phyloP scores from a whole-genome alignment of 176 grass and related monocot species.

The maize (Zea mays) region DNA sequence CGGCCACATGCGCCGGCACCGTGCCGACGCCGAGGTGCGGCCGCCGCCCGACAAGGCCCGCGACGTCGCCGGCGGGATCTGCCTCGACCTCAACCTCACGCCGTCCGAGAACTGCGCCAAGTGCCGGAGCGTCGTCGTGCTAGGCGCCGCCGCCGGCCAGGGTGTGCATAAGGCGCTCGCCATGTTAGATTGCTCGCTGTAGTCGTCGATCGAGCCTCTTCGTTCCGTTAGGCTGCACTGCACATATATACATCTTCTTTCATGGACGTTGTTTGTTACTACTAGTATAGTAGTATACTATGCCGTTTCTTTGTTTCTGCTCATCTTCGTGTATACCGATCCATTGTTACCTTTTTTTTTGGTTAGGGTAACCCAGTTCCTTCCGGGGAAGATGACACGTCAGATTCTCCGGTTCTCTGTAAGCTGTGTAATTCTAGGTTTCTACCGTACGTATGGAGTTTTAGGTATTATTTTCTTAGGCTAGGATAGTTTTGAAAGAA shows the following conservation, averaged over 20 bases:
- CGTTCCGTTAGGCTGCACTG: not conserved
- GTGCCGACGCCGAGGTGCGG: constrained; percentile 34
- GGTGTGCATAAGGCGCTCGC: constrained; percentile 59
- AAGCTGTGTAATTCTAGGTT: not conserved
- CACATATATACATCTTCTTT: not conserved
- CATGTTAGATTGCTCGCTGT: constrained; percentile 65
- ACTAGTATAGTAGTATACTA: too few species aligned
- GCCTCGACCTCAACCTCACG: constrained; percentile 76
- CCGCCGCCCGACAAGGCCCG: not conserved
- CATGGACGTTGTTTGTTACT: not conserved
- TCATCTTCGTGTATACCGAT: constrained; percentile 18
- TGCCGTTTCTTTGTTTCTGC: not conserved
- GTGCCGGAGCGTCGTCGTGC: constrained; percentile 45
- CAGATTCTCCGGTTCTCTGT: not conserved
- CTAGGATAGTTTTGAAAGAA: constrained; percentile 14
- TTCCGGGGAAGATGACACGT: not conserved
- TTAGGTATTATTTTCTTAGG: constrained; percentile 11
- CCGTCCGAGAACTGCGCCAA: constrained; percentile 72
- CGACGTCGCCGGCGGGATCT: constrained; percentile 41
- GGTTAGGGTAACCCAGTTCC: not conserved
- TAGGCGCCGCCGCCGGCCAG: constrained; percentile 24
- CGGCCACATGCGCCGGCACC: constrained; percentile 86
- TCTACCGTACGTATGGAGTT: not conserved
- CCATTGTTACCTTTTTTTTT: not conserved
- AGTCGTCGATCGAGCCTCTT: constrained; percentile 18